phyloP scores from a whole-genome alignment of 2,329 filamentous ascomycete species.

The Xylariaceae sp. region DNA sequence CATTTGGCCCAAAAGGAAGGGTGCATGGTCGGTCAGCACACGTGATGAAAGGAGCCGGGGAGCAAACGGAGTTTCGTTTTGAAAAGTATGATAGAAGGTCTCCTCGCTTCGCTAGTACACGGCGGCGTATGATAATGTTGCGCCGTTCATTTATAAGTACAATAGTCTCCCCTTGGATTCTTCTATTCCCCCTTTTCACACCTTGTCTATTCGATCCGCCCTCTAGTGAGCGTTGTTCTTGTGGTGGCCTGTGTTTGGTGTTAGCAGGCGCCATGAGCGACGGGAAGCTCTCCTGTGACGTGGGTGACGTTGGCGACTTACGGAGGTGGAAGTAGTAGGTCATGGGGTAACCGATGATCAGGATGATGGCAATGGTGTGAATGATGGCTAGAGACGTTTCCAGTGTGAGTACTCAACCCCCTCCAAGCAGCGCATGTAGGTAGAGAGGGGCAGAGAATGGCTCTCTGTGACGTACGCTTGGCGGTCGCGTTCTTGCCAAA shows the following conservation, averaged over 20 bases:
- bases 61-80: slow-evolving; percentile 18
- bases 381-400: slow-evolving; percentile 62
- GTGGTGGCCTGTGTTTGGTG: slow-evolving; percentile 72
- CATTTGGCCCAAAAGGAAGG: not conserved
- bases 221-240: slow-evolving; percentile 98
- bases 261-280: slow-evolving; percentile 4
- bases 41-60: not conserved
- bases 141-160: slow-evolving; percentile 30
- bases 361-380: slow-evolving; percentile 73
- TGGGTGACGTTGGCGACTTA: slow-evolving; percentile 48
- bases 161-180: slow-evolving; percentile 20
- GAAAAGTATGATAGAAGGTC: slow-evolving; percentile 7
- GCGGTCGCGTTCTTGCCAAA: slow-evolving; percentile 90
- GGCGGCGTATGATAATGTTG: slow-evolving; percentile 16
- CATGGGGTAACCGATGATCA: slow-evolving; percentile 85
- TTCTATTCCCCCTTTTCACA: slow-evolving; percentile 10
- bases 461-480: slow-evolving; percentile 64
- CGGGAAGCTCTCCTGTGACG: not conserved
- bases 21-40: not conserved
- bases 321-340: slow-evolving; percentile 99
- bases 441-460: not conserved
- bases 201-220: not conserved
- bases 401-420: slow-evolving; percentile 22
- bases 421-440: not conserved
- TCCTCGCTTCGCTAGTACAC: slow-evolving; percentile 30